A percentile compares a stretch with the other conserved stretches of the same genome.
phyloP scores from a whole-genome alignment of 2,329 filamentous ascomycete genomes.

The Phaeosphaeriaceae sp. region DNA sequence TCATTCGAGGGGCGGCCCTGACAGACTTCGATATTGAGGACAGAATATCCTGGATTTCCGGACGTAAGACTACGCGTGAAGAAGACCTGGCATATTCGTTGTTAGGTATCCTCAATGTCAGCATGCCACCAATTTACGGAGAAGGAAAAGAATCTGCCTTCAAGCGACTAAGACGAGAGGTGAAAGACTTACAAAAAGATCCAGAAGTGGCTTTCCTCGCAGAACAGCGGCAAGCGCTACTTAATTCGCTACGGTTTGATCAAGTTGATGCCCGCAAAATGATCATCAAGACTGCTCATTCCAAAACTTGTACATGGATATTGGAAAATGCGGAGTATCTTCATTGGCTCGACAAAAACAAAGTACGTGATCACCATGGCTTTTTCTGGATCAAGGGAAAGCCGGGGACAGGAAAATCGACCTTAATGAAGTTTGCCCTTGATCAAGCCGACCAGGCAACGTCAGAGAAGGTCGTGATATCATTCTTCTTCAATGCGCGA shows the following conservation, averaged over 20 bases:
- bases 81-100: constrained; percentile 6
- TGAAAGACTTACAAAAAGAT: background rate
- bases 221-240: constrained; percentile 11
- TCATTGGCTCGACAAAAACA: background rate
- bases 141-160: constrained; percentile 1
- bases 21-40: background rate
- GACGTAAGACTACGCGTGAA: constrained; percentile 1
- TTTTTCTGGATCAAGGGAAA: constrained; percentile 58
- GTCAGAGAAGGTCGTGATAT: constrained; percentile 9
- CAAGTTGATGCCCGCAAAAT: constrained; percentile 49
- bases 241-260: constrained; percentile 49
- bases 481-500: constrained; percentile 39
- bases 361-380: constrained; percentile 32
- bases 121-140: constrained; percentile 1
- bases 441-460: constrained; percentile 9
- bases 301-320: constrained; percentile 53
- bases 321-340: constrained; percentile 42
- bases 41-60: background rate
- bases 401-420: constrained; percentile 51
- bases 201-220: constrained; percentile 3
- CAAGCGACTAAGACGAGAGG: background rate
- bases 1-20: background rate
- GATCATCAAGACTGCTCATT: constrained; percentile 48
- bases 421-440: constrained; percentile 47
- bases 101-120: background rate